Evolutionary conservation across 352 stramenopile species (phyloP), one percentile per base, ranked within the genome.

Genomic region (Phytophthora constricta): DNA sequence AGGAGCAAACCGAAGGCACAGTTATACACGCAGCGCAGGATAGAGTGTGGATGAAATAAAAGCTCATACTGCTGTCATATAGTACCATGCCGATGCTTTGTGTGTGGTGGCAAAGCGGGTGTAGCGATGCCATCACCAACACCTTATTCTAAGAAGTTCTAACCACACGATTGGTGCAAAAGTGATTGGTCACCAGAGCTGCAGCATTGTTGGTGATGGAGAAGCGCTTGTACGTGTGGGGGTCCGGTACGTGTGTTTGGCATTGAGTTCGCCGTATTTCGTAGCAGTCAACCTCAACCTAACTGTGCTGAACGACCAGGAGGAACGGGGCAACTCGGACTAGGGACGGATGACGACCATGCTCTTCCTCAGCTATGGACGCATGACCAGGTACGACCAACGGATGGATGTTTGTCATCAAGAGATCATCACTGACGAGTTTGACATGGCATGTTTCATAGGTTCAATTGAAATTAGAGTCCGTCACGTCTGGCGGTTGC

Each of bases 251-350:
- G 59, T 47, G 14, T 9, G 19, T 14, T 11, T 10, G 49, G 22
- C 42, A 47, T 5, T 3, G 19, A 37, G 28, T n/a, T n/a, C n/a
- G n/a, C n/a, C n/a, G n/a, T n/a, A n/a, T n/a, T n/a, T 63, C 4
- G n/a, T 48, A 19, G 5, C 22, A 50, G 5, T 14, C 22, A 25
- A 47, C 14, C 10, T 3, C 45, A 34, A 10, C 26, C 49, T 68
- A 9, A 68, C 37, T 31, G 8, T 4, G n/a, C n/a, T 25, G n/a
- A n/a, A 14, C 31, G n/a, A 28, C 19, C 58, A 92, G 86, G 86
- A 27, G 83, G 82, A 2, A 65, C 77, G 20, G 86, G 86, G 0
- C 86, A 95, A 52, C 76, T 95, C 34, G 86, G 84, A 14, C 58
- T 92, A 4, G 79, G 78, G 25, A 74, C 80, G 19, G 43, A 66